Evolutionary conservation across 257 asterid genomes (phyloP), one percentile per base, ranked within the genome.

Genomic region (Paraleonurus japonicus): DNA sequence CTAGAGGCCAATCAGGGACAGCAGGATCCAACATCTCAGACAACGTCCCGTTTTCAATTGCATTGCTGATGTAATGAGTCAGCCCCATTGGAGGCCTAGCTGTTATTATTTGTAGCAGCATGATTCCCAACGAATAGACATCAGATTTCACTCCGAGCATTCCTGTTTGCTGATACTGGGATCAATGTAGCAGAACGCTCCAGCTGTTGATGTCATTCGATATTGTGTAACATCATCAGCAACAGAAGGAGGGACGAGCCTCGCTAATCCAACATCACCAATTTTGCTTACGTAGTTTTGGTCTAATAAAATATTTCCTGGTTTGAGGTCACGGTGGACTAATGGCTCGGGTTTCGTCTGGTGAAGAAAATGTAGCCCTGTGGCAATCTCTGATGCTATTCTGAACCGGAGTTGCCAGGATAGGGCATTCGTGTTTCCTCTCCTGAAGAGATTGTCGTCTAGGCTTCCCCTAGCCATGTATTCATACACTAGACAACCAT

Each of bases 291-390:
- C 96, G 28, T 81, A 90, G 83, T 88, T 88, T 22, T 81, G 84
- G 84, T 92, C 98, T 0, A 92, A 84, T 0, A 92, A 74, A 28
- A 92, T 88, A 79, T 92, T 92, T 12, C 80, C 96, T 0, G 98
- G 98, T 69, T 92, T 92, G 10, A 92, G 92, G 81, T 92, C 96
- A 4, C 96, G 95, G 64, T 92, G 98, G 78, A 92, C 98, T 67
- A 90, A 47, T 2, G 98, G 98, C 81, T 92, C 96, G 0, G 98
- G 98, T 76, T 88, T 92, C 3, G 97, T 90, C 72, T 87, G 89
- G 83, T 92, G 98, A 26, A 92, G 97, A 45, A 92, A 92, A 59
- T 86, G 87, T 6, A 92, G 81, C 28, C 97, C 95, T 0, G 91
- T 88, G 1, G 95, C 92, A 0, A 92, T 81, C 81, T 92, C 97